Evolutionary conservation across 2,329 filamentous ascomycete genomes (phyloP).

Genomic region (Colletotrichum costaricense): DNA sequence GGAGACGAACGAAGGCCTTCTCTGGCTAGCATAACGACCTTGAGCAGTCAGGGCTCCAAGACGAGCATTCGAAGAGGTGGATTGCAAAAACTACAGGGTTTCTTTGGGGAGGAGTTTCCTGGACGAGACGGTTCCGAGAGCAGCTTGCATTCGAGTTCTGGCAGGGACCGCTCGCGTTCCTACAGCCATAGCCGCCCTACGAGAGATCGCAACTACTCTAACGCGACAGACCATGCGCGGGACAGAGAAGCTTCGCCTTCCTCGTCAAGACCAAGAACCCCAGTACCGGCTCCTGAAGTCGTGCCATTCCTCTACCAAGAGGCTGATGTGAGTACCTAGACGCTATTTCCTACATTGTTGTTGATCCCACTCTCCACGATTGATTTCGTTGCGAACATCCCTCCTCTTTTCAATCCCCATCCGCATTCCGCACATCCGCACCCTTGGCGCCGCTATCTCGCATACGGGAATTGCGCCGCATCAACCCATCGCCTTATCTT

Average conservation of each 20-base stretch:
- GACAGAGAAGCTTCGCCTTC: slow-evolving; percentile 75
- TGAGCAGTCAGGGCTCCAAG: slow-evolving; percentile 87
- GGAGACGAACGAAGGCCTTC: slow-evolving; percentile 86
- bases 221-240: slow-evolving; percentile 76
- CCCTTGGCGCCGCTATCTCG: slow-evolving; percentile 32
- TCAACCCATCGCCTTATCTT: slow-evolving; percentile 30
- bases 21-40: slow-evolving; percentile 84
- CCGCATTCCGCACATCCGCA: slow-evolving; percentile 24
- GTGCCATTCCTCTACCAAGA: slow-evolving; percentile 98
- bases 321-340: slow-evolving; percentile 69
- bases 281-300: slow-evolving; percentile 89
- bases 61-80: slow-evolving; percentile 77
- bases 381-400: slow-evolving; percentile 10
- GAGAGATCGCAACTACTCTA: slow-evolving; percentile 85
- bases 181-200: slow-evolving; percentile 67
- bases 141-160: slow-evolving; percentile 64
- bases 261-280: slow-evolving; percentile 83
- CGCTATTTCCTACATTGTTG: slow-evolving; percentile 5
- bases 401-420: slow-evolving; percentile 25
- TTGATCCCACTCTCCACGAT: slow-evolving; percentile 35
- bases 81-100: slow-evolving; percentile 86
- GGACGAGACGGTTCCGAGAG: slow-evolving; percentile 80
- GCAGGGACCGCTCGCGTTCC: slow-evolving; percentile 73
- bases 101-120: slow-evolving; percentile 92
- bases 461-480: slow-evolving; percentile 33